These are phyloP conservation scores for Colletotrichum tabaci DNA, from an alignment of 2,329 filamentous ascomycete genomes.

Conservation along the genomic window DNA sequence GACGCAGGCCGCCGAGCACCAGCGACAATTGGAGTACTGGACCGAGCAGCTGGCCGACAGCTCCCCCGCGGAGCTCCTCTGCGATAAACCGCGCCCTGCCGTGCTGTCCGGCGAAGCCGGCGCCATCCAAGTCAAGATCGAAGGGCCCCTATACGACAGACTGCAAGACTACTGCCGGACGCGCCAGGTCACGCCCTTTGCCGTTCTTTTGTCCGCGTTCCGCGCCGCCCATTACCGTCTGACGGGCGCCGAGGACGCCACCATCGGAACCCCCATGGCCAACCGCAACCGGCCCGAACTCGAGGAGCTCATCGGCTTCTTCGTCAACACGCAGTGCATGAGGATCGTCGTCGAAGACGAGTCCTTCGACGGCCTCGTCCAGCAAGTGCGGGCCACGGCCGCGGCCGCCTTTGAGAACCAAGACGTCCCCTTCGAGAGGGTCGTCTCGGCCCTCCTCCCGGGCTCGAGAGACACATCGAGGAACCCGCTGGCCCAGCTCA, in stretches of 20 bases:
- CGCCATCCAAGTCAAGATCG: conserved; percentile 30
- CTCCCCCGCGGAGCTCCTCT: conserved; percentile 21
- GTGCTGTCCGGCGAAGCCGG: conserved; percentile 21
- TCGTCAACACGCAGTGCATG: conserved; percentile 48
- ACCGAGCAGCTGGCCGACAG: conserved; percentile 40
- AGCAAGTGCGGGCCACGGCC: conserved; percentile 40
- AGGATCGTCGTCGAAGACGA: conserved; percentile 41
- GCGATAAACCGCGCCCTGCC: conserved; percentile 16
- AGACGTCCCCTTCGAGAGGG: conserved; percentile 38
- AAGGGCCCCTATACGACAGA: conserved; percentile 22
- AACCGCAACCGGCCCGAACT: conserved; percentile 27
- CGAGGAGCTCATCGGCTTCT: conserved; percentile 44
- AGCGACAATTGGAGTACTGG: conserved; percentile 47
- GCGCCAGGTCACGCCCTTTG: conserved; percentile 24
- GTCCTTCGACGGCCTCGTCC: conserved; percentile 42
- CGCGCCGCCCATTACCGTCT: conserved; percentile 47
- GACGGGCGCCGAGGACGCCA: conserved; percentile 45
- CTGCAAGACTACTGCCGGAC: conserved; percentile 39
- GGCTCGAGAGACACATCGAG: conserved; percentile 21
- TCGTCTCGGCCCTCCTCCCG: conserved; percentile 16
- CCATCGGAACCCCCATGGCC: conserved; percentile 41
- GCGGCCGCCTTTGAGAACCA: conserved; percentile 44
- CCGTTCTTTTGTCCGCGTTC: conserved; percentile 47
- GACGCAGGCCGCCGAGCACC: conserved; percentile 40
- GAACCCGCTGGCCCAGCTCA: conserved; percentile 26